phyloP scores from a whole-genome alignment of 768 basidiomycete species.

The Russula abietina region DNA sequence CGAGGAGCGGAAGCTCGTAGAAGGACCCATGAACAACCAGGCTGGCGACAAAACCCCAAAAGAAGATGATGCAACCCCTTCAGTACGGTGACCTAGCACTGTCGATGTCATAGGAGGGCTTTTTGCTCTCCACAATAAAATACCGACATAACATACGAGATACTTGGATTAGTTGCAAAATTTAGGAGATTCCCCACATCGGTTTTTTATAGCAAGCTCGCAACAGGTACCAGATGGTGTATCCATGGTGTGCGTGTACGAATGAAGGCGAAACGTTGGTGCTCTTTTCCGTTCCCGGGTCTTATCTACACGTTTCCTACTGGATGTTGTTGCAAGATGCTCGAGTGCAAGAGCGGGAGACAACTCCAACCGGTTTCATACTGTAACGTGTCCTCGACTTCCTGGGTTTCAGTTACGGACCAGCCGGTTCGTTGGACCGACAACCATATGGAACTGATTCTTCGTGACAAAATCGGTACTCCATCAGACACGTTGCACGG shows the following conservation, averaged over 20 bases:
- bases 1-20: constrained; percentile 43
- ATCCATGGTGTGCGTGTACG: too few relatives aligned
- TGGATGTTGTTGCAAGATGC: not conserved
- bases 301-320: not conserved
- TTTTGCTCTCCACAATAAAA: not conserved
- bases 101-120: not conserved
- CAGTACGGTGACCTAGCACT: not conserved
- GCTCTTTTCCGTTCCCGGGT: not conserved
- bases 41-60: not conserved
- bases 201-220: not conserved
- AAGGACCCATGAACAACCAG: constrained; percentile 11
- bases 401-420: too few relatives aligned
- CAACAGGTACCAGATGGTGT: not conserved
- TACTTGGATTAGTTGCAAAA: not conserved
- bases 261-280: too few relatives aligned
- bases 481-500: too few relatives aligned
- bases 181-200: not conserved
- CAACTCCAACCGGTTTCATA: not conserved
- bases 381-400: too few relatives aligned
- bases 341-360: not conserved
- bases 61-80: not conserved
- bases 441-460: not conserved
- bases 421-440: not conserved
- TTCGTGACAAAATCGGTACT: not conserved
- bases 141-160: not conserved